Percentiles rank a stretch among this genome's conserved stretches.
Evolutionary conservation across 257 asterid species (phyloP).

Genomic region (Gardenia jasminoides): DNA sequence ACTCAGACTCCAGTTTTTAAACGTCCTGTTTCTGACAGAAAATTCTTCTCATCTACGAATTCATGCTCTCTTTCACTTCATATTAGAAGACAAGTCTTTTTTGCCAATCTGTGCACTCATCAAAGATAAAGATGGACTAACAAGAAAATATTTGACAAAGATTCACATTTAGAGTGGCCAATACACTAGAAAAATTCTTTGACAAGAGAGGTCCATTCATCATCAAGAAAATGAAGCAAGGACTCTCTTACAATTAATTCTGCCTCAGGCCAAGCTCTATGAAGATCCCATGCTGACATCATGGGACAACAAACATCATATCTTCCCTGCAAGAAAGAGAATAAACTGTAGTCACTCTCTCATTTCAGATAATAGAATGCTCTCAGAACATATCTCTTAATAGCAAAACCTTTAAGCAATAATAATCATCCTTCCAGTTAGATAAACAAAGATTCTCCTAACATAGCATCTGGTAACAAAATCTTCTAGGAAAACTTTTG

Average conservation of each 20-base stretch:
- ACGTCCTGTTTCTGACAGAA: no score
- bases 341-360: background rate
- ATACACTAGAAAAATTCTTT: background rate
- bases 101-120: background rate
- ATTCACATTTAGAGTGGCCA: background rate
- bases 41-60: no score
- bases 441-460: background rate
- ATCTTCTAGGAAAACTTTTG: no score
- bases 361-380: background rate
- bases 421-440: background rate
- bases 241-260: slow-evolving; percentile 65
- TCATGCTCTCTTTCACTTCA: background rate
- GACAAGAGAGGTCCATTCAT: background rate
- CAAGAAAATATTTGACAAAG: background rate
- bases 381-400: background rate
- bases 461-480: no score
- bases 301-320: slow-evolving; percentile 90
- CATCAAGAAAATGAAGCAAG: slow-evolving; percentile 10
- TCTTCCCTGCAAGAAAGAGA: slow-evolving; percentile 66
- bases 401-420: background rate
- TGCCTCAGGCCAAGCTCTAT: slow-evolving; percentile 97
- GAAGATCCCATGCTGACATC: slow-evolving; percentile 99
- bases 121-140: background rate
- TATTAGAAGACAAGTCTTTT: background rate
- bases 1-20: no score